Conservation (phyloP, 2,329 filamentous ascomycete genomes). For the Neofusicoccum sp. region DNA sequence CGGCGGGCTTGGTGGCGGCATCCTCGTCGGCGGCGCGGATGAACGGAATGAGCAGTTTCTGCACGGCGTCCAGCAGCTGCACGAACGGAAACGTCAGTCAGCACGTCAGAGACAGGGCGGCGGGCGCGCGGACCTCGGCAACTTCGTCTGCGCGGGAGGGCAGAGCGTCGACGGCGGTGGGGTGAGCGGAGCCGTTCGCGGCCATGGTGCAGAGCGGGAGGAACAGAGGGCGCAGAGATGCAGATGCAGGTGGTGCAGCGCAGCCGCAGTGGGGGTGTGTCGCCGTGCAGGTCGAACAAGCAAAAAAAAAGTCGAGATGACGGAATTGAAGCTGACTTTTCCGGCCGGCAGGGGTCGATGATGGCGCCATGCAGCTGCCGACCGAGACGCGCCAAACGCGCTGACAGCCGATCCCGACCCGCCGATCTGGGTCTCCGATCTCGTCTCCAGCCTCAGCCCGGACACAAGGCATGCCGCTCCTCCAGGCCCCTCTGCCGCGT, state of each 20-base stretch:
- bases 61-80: constrained; percentile 67
- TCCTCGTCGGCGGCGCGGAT: constrained; percentile 67
- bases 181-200: constrained; percentile 26
- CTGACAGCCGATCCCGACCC: constrained; percentile 5
- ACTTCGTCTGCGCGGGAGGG: constrained; percentile 35
- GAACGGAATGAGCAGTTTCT: constrained; percentile 67
- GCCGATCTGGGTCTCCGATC: neutral
- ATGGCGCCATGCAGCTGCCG: constrained; percentile 8
- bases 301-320: constrained; percentile 12
- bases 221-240: neutral
- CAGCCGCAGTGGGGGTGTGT: neutral
- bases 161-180: constrained; percentile 14
- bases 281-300: neutral
- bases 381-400: neutral
- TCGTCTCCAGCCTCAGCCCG: neutral
- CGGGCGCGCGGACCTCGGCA: constrained; percentile 32
- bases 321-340: constrained; percentile 13
- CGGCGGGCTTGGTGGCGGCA: constrained; percentile 55
- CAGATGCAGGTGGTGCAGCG: neutral
- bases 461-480: neutral
- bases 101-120: neutral
- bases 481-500: neutral
- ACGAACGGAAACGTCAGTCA: neutral
- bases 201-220: constrained; percentile 22
- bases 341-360: constrained; percentile 9